Evolutionary conservation across 768 basidiomycete genomes (phyloP), one percentile per base, ranked within the genome.

Genomic region (Phylloporus scabripes): DNA sequence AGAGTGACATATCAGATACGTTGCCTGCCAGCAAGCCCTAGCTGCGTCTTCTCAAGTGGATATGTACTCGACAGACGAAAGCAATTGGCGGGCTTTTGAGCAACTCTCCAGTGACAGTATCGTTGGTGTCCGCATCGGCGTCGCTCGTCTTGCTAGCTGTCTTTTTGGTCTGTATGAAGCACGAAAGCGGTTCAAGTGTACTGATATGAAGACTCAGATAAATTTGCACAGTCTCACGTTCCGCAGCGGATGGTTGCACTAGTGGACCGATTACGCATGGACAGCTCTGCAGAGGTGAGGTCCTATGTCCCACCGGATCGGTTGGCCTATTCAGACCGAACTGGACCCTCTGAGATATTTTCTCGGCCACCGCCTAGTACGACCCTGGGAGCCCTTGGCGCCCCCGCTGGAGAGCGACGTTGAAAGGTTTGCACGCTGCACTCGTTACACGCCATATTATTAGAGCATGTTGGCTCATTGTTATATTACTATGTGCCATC

Each of bases 121-220:
- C 11, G 74, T 87, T 44, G 92, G 91, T 52, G 92, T 96, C 29
- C 78, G 92, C 40, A 91, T 96, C 49, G 86, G 82, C 7, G 75
- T 92, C 2, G 85, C 93, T n/a, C 78, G 92, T 42, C 76, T 91
- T 40, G 67, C 83, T 36, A 80, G 80, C 42, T 58, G 67, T 42
- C 63, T 82, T 24, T 73, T 70, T 55, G 76, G 86, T 87, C 67
- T 62, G 80, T 71, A 45, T 43, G 17, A 26, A 45, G 41, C 3
- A 33, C 26, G 33, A 50, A 51, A 46, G 18, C 38, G 14, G 37
- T 31, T 42, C 39, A 7, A 34, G 40, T 31, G 23, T 34, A 44
- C 50, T 62, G 3, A 61, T 46, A 15, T 9, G 33, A 15, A 3
- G 17, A 29, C 38, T 14, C 37, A 65, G 65, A 55, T 42, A 50